Evolutionary conservation across 1,139 yeast genomes (phyloP).

Genomic region (Scheffersomyces insectosa): DNA sequence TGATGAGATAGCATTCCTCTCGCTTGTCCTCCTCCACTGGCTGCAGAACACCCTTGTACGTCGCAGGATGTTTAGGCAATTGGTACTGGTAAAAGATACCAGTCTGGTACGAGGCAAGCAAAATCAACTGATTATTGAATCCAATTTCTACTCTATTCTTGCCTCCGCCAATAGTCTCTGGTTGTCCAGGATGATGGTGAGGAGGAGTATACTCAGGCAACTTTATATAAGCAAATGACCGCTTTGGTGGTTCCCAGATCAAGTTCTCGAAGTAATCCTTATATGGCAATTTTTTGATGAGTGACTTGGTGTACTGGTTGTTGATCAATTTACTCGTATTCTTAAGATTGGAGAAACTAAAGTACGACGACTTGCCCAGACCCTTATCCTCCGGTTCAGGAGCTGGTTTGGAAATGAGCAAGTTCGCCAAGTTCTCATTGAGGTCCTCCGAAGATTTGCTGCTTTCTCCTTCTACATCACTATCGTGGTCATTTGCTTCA

Average conservation of each 20-base stretch:
- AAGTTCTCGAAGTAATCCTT: slow-evolving; percentile 43
- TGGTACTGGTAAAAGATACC: slow-evolving; percentile 45
- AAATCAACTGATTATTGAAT: slow-evolving; percentile 32
- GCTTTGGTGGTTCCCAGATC: slow-evolving; percentile 46
- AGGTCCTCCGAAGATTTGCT: slow-evolving; percentile 35
- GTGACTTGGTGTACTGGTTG: slow-evolving; percentile 38
- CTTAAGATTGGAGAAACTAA: slow-evolving; percentile 18
- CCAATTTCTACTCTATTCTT: slow-evolving; percentile 38
- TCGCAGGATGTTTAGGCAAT: slow-evolving; percentile 21
- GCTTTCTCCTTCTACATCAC: slow-evolving; percentile 7
- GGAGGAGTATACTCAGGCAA: slow-evolving; percentile 33
- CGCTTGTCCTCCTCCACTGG: slow-evolving; percentile 22
- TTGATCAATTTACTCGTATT: slow-evolving; percentile 25
- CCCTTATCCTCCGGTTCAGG: slow-evolving; percentile 12
- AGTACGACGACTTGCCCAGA: slow-evolving; percentile 10
- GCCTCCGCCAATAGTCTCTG: not conserved
- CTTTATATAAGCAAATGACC: slow-evolving; percentile 46
- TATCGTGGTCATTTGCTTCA: slow-evolving; percentile 1
- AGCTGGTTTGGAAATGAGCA: slow-evolving; percentile 33
- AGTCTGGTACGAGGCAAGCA: slow-evolving; percentile 41
- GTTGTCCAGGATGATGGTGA: slow-evolving; percentile 7
- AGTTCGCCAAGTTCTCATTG: slow-evolving; percentile 45
- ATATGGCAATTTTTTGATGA: slow-evolving; percentile 44
- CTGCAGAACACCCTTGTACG: not conserved
- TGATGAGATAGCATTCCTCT: slow-evolving; percentile 32